Evolutionary conservation across 352 stramenopile genomes (phyloP), one percentile per base, ranked within the genome.

Genomic region (Phytophthora tubulina): DNA sequence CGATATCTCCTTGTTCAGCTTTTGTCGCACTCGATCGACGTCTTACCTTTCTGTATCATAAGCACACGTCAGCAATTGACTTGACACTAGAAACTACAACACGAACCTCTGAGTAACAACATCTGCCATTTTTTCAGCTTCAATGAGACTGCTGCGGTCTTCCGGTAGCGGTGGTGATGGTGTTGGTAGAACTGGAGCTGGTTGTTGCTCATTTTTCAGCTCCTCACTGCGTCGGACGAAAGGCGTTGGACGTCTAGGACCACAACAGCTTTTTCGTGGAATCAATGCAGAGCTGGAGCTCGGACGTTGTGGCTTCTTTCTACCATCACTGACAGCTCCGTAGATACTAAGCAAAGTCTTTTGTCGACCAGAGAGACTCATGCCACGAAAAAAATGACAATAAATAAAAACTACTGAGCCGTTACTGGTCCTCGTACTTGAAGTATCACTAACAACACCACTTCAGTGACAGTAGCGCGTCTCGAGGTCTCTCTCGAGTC

Each of bases 261-360:
- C 35, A 42, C 8, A 27, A 27, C 21, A 27, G 21, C 21, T 59
- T 31, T 63, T 63, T 51, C 36, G 36, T 31, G 38, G 6, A 3
- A 53, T 31, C 0, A 67, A 14, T 27, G 21, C 21, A 27, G 21
- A 27, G 21, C 11, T 55, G 8, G 56, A 64, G 6, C 21, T 27
- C 7, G 67, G 61, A 14, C 46, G 61, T 9, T 70, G 50, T 1
- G 72, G 67, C 17, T 52, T 52, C 46, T 52, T 52, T 13, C n/a
- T 52, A 13, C 27, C 27, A 41, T 56, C 41, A 10, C 45, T 36
- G 0, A 14, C 36, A 55, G 32, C 46, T 41, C 77, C 74, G 60
- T 85, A 85, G 55, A 85, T 85, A 44, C 48, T 58, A 35, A 76
- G 36, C 52, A 85, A 58, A 30, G 75, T 85, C 52, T 79, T 53